phyloP scores from a whole-genome alignment of 805 yeast genomes.

The Candida railenensis region DNA sequence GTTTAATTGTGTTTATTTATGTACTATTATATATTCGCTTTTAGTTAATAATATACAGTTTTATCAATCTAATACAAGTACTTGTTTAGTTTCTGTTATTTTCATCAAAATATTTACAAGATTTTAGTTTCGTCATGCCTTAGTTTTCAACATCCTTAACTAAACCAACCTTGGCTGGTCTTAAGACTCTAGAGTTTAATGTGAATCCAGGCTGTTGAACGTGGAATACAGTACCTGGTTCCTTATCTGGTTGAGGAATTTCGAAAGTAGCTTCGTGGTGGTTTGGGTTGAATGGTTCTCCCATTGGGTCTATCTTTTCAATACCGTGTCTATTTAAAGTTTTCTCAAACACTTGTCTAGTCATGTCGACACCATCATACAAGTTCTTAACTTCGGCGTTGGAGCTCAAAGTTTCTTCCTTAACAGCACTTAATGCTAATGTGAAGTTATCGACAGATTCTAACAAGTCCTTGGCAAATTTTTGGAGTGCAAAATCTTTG shows the following conservation, averaged over 20 bases:
- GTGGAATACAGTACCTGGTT: constrained; percentile 88
- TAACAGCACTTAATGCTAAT: constrained; percentile 75
- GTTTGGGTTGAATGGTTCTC: constrained; percentile 87
- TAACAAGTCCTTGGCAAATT: constrained; percentile 84
- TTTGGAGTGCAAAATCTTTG: constrained; percentile 85
- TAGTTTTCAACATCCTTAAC: constrained; percentile 52
- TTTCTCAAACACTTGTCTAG: constrained; percentile 80
- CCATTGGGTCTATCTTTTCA: constrained; percentile 76
- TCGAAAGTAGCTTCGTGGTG: constrained; percentile 92
- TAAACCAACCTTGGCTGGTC: constrained; percentile 96
- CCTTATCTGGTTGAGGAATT: constrained; percentile 80
- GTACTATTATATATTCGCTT: neutral
- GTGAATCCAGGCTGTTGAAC: constrained; percentile 91
- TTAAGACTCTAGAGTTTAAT: constrained; percentile 79
- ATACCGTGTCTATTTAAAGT: constrained; percentile 81
- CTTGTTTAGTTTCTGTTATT: no score
- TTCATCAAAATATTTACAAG: neutral
- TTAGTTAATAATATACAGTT: neutral
- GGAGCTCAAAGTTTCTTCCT: constrained; percentile 55
- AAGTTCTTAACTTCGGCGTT: constrained; percentile 69
- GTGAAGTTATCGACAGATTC: constrained; percentile 90
- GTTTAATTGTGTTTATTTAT: neutral
- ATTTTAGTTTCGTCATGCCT: neutral
- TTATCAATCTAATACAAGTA: no score
- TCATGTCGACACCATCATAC: constrained; percentile 89